A percentile compares a stretch with the other conserved stretches of the same genome.
Evolutionary conservation across 1,139 yeast genomes (phyloP).

Genomic region (Blastobotrys illinoisensis): DNA sequence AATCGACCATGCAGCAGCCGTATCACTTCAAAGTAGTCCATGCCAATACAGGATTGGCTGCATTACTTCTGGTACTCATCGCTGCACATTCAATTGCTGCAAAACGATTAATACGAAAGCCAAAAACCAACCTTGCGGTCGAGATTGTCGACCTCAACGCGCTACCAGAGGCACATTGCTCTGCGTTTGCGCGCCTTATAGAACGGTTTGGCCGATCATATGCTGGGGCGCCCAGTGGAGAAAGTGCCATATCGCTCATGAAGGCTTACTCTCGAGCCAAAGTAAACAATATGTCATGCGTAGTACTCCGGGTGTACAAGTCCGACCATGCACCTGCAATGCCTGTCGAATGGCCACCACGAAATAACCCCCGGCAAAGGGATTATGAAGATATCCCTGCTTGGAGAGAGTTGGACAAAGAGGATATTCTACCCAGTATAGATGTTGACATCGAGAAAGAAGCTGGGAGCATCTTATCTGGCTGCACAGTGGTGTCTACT

Average conservation of each 20-base stretch:
- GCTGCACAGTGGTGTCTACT: neutral
- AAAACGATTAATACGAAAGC: conserved; percentile 21
- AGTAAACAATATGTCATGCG: conserved; percentile 35
- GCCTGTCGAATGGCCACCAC: conserved; percentile 1
- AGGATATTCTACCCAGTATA: conserved; percentile 12
- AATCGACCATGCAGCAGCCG: neutral
- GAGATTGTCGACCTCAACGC: conserved; percentile 34
- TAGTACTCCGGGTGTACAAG: conserved; percentile 36
- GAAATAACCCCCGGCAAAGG: neutral
- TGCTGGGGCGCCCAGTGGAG: conserved; percentile 39
- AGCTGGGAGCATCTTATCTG: neutral
- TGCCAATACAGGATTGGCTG: conserved; percentile 27
- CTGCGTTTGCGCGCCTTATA: conserved; percentile 39
- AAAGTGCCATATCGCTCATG: conserved; percentile 37
- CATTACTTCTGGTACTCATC: conserved; percentile 19
- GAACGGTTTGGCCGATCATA: conserved; percentile 32
- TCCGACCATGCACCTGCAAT: conserved; percentile 4
- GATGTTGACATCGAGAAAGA: conserved; percentile 5
- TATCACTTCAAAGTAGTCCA: conserved; percentile 1
- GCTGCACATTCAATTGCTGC: conserved; percentile 22
- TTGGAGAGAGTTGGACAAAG: conserved; percentile 36
- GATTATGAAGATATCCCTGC: conserved; percentile 30
- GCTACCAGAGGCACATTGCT: conserved; percentile 32
- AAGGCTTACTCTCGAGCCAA: conserved; percentile 33
- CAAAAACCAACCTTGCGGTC: conserved; percentile 31